A percentile compares a stretch with the other conserved stretches of the same genome.
Evolutionary conservation across 2,329 filamentous ascomycete species (phyloP).

Genomic region (Juglanconis sp.): DNA sequence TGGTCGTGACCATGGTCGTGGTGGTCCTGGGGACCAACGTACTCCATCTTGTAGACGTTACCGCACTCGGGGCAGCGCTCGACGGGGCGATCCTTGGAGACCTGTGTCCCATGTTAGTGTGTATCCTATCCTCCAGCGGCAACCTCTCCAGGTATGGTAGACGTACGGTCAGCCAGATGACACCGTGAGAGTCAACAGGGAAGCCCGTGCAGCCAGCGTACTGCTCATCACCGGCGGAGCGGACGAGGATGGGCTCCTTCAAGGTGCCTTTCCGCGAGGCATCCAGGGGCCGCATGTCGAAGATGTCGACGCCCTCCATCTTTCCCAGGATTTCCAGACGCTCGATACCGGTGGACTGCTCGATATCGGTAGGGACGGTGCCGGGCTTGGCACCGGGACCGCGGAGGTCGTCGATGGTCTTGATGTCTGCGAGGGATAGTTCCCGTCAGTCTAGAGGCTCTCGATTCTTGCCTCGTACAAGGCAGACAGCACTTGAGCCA

Average conservation of each 20-base stretch:
- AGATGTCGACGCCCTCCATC: slow-evolving; percentile 97
- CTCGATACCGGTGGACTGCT: slow-evolving; percentile 96
- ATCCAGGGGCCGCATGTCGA: slow-evolving; percentile 97
- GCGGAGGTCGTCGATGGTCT: slow-evolving; percentile 75
- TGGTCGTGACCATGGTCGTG: slow-evolving; percentile 52
- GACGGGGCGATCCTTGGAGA: slow-evolving; percentile 83
- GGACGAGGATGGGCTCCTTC: slow-evolving; percentile 84
- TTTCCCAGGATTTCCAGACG: slow-evolving; percentile 98
- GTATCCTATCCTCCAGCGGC: background rate
- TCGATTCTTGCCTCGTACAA: background rate
- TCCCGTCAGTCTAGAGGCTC: background rate
- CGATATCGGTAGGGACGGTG: slow-evolving; percentile 86
- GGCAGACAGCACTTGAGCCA: too few species aligned
- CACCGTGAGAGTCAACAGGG: slow-evolving; percentile 87
- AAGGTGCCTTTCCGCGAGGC: slow-evolving; percentile 84
- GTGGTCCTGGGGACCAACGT: slow-evolving; percentile 73
- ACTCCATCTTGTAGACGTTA: slow-evolving; percentile 96
- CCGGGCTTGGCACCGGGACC: slow-evolving; percentile 78
- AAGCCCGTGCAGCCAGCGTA: slow-evolving; percentile 93
- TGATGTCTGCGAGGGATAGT: slow-evolving; percentile 66
- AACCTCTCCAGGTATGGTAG: background rate
- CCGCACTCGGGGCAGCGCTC: slow-evolving; percentile 98
- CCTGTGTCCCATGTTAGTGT: slow-evolving; percentile 41
- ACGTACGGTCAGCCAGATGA: slow-evolving; percentile 86
- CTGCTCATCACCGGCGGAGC: slow-evolving; percentile 92